phyloP scores from a whole-genome alignment of 768 basidiomycete species.

The Leccinellum luteum region DNA sequence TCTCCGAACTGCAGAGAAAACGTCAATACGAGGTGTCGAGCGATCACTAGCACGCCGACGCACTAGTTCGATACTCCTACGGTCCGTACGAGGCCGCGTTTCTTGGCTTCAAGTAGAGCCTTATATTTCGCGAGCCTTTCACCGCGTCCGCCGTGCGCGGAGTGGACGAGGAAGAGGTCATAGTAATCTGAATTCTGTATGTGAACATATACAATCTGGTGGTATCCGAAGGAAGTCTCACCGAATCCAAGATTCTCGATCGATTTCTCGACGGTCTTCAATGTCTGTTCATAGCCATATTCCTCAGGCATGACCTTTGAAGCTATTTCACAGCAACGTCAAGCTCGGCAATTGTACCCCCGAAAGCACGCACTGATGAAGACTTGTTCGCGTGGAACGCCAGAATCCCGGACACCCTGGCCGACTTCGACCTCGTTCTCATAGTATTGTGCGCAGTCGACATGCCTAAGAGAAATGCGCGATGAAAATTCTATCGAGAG shows the following conservation, averaged over 20 bases:
- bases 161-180: slow-evolving; percentile 49
- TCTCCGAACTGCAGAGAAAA: slow-evolving; percentile 19
- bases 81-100: slow-evolving; percentile 36
- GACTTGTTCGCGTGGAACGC: slow-evolving; percentile 26
- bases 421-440: slow-evolving; percentile 29
- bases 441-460: slow-evolving; percentile 26
- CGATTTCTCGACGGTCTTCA: slow-evolving; percentile 19
- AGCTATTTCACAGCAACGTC: slow-evolving; percentile 11
- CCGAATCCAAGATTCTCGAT: slow-evolving; percentile 22
- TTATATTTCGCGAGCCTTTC: slow-evolving; percentile 40
- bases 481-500: not conserved
- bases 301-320: slow-evolving; percentile 16
- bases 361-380: slow-evolving; percentile 27
- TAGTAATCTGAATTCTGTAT: slow-evolving; percentile 35
- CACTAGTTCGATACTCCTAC: slow-evolving; percentile 52
- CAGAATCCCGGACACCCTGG: slow-evolving; percentile 20
- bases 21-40: not conserved
- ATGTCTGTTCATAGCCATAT: slow-evolving; percentile 17
- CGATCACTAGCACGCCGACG: not conserved
- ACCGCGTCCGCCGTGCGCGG: slow-evolving; percentile 37
- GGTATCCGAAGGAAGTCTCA: not conserved
- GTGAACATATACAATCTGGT: not conserved
- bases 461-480: slow-evolving; percentile 16
- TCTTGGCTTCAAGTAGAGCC: slow-evolving; percentile 35
- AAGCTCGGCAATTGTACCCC: not conserved